Percentiles rank a stretch among this genome's conserved stretches.
Evolutionary conservation across 192 early-diverging fungal species (phyloP).

Genomic region (Pilobolus umbonatus): DNA sequence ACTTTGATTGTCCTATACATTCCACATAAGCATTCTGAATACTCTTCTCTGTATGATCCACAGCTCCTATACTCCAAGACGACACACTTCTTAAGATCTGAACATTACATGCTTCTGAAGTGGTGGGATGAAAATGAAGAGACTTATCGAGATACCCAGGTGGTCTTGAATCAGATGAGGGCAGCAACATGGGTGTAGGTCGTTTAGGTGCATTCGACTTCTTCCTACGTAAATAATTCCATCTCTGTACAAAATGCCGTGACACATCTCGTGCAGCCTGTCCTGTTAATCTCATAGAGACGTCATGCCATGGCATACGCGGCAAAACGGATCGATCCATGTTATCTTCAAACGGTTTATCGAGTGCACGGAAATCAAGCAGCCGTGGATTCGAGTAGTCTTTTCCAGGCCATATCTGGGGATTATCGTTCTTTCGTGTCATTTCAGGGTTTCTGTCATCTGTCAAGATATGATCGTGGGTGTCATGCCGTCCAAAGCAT

Average conservation of each 20-base stretch:
- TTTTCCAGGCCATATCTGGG: slow-evolving; percentile 54
- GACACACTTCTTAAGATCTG: slow-evolving; percentile 66
- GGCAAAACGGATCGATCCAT: slow-evolving; percentile 47
- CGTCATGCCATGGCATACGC: slow-evolving; percentile 88
- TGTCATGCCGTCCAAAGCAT: slow-evolving; percentile 83
- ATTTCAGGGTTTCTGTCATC: slow-evolving; percentile 48
- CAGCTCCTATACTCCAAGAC: slow-evolving; percentile 62
- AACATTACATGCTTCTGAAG: slow-evolving; percentile 22
- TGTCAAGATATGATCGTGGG: slow-evolving; percentile 60
- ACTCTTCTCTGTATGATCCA: slow-evolving; percentile 51
- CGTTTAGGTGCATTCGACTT: slow-evolving; percentile 52
- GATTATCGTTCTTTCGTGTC: slow-evolving; percentile 15
- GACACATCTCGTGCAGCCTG: slow-evolving; percentile 73
- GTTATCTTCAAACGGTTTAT: slow-evolving; percentile 43
- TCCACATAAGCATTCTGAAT: slow-evolving; percentile 77
- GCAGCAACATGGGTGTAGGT: slow-evolving; percentile 63
- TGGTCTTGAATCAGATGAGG: slow-evolving; percentile 61
- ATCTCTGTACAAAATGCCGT: slow-evolving; percentile 80
- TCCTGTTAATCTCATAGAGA: slow-evolving; percentile 69
- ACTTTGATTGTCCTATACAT: slow-evolving; percentile 66
- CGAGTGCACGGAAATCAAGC: slow-evolving; percentile 62
- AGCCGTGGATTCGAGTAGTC: slow-evolving; percentile 83
- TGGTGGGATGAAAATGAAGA: slow-evolving; percentile 12
- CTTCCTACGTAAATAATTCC: slow-evolving; percentile 68
- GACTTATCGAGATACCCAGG: slow-evolving; percentile 34